Base-by-base conservation (phyloP, 2,329 filamentous ascomycete genomes). In the Coleophoma crateriformis region DNA sequence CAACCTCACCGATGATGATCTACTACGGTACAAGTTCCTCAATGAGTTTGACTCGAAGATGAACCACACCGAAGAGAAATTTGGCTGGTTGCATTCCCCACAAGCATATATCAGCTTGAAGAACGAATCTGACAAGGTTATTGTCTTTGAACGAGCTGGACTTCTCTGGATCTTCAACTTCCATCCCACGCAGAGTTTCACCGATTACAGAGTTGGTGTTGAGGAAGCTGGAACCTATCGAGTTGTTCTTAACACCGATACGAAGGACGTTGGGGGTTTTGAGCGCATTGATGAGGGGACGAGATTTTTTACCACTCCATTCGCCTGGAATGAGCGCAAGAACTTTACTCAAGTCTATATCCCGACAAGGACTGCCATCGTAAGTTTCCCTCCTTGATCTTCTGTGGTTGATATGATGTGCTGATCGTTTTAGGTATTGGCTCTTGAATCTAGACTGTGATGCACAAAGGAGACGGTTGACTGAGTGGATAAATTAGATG, bases 91-190 rank as follows among this genome's bases (percentile, higher is more conserved):
- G 35, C 84, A 88, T 64, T 74, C 87, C 1, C 73, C 85, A 0
- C 92, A 97, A 70, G 94, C 91, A 0, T 95, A 94, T 67, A 85
- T 99, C 63, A 94, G 88, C 54, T 77, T 97, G 59, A 99, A 97
- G 79, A 84, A 99, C 66, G 90, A 97, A 64, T 75, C 70, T 17
- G 94, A 99, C 72, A 99, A 97, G 73, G 85, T 97, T 40, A 82
- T 99, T 56, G 91, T 96, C 3, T 99, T 96, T 66, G 94, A 99
- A 74, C 82, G 94, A 33, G 94, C 84, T 1, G 91, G 91, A 0
- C 72, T 96, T 51, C 75, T 99, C 11, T 99, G 91, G 76, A 79
- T 96, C 60, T 97, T 99, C 78, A 99, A 99, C 72, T 96, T 97
- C 77, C 85, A 97, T 66, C 84, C 88, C 0, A 81, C 80, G 27